Percentiles rank a stretch among this genome's conserved stretches.
Conservation (phyloP, 805 yeast species). For the Kodamaea leandrae region DNA sequence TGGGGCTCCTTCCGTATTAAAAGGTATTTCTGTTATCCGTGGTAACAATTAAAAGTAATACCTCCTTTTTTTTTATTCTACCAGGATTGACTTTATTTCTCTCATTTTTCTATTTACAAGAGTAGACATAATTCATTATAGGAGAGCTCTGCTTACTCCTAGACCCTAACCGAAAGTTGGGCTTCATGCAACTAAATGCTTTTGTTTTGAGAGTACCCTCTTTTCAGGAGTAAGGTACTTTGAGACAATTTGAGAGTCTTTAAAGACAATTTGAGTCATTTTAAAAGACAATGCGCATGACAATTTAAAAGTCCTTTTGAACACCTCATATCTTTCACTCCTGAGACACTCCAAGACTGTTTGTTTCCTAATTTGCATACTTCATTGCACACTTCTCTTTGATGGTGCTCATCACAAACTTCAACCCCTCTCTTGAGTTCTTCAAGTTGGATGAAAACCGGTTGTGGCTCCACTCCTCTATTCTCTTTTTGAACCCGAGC, state of each 20-base stretch:
- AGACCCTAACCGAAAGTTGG: too few relatives aligned
- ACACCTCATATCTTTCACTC: too few relatives aligned
- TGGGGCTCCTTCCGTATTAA: too few relatives aligned
- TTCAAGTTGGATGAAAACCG: constrained; percentile 66
- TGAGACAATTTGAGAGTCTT: too few relatives aligned
- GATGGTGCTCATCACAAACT: constrained; percentile 69
- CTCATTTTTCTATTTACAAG: constrained; percentile 15
- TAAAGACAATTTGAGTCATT: too few relatives aligned
- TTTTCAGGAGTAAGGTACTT: too few relatives aligned
- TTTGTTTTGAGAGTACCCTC: too few relatives aligned
- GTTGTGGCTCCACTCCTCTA: constrained; percentile 78
- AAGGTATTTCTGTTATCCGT: neutral
- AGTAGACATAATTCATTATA: constrained; percentile 25
- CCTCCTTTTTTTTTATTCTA: neutral
- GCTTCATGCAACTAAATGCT: too few relatives aligned
- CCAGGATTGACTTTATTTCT: constrained; percentile 1
- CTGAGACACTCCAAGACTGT: too few relatives aligned
- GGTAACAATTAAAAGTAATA: neutral
- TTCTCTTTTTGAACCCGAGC: constrained; percentile 62
- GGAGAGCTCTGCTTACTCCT: too few relatives aligned
- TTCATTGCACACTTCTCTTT: constrained; percentile 26
- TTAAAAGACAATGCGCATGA: too few relatives aligned
- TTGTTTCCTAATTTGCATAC: constrained; percentile 6
- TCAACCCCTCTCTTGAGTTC: constrained; percentile 69
- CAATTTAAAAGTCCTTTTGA: too few relatives aligned